These are phyloP conservation scores for Ananas comosus DNA, from an alignment of 176 grass and related monocot species.

Conservation along the genomic window DNA sequence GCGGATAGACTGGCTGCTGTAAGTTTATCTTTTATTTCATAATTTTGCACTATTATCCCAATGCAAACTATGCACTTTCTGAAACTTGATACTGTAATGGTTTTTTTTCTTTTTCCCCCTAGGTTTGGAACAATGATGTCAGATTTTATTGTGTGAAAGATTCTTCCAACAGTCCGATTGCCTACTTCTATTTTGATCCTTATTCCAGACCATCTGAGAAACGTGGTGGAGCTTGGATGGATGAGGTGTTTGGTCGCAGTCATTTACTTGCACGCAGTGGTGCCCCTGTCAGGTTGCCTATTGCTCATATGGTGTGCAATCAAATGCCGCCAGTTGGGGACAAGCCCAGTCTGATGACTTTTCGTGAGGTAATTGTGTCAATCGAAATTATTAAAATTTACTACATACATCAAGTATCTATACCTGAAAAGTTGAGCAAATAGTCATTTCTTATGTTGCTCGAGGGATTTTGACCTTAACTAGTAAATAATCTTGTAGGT, in stretches of 20 bases:
- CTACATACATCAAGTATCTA: neutral
- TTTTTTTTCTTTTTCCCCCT: constrained; percentile 2
- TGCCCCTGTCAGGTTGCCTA: constrained; percentile 59
- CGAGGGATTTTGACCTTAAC: constrained; percentile 1
- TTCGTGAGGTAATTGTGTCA: constrained; percentile 69
- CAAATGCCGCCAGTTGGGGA: constrained; percentile 89
- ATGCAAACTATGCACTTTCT: neutral
- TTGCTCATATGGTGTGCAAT: constrained; percentile 97
- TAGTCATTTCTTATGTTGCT: constrained; percentile 2
- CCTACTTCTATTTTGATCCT: constrained; percentile 96
- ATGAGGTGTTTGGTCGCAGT: constrained; percentile 89
- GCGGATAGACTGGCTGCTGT: constrained; percentile 91
- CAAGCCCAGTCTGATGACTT: constrained; percentile 98
- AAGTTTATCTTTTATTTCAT: constrained; percentile 25
- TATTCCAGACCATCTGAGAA: constrained; percentile 98
- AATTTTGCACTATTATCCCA: constrained; percentile 1
- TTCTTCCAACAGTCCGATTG: constrained; percentile 62
- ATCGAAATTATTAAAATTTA: neutral
- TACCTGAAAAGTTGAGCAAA: neutral
- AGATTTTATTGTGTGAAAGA: constrained; percentile 96
- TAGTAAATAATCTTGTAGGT: constrained; percentile 42
- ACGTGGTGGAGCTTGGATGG: constrained; percentile 94
- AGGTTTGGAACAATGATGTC: constrained; percentile 93
- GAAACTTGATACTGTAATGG: neutral
- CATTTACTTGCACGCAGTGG: constrained; percentile 63